Conservation (phyloP, 495 filamentous ascomycete genomes). For the Penicillium coprophilum region DNA sequence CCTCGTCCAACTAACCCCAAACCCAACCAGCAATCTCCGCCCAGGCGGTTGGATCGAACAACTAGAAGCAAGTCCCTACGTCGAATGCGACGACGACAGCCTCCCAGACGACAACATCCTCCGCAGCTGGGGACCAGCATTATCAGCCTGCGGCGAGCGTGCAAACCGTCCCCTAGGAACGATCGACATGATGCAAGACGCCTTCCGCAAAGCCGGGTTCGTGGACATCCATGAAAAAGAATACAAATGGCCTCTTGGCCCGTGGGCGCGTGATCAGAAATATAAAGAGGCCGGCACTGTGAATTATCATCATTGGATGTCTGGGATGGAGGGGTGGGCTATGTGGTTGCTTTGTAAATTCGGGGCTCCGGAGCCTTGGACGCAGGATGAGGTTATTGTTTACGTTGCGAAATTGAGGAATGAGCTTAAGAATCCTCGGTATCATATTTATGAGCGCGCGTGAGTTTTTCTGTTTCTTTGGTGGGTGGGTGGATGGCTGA, state of each 20-base stretch:
- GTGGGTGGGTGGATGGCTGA: background rate
- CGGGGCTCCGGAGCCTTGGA: slow-evolving; percentile 25
- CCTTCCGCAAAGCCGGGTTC: slow-evolving; percentile 34
- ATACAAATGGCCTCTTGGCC: slow-evolving; percentile 26
- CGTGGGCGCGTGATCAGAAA: slow-evolving; percentile 25
- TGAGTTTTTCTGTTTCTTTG: background rate
- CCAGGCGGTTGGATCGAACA: slow-evolving; percentile 58
- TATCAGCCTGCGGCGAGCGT: slow-evolving; percentile 19
- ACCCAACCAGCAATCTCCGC: slow-evolving; percentile 22
- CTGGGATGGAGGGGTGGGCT: slow-evolving; percentile 27
- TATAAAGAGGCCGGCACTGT: slow-evolving; percentile 24
- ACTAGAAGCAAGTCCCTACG: slow-evolving; percentile 44
- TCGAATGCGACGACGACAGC: slow-evolving; percentile 46
- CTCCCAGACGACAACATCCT: slow-evolving; percentile 32
- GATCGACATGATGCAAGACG: slow-evolving; percentile 20
- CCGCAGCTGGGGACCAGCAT: slow-evolving; percentile 17
- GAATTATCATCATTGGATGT: slow-evolving; percentile 25
- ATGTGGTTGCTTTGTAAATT: slow-evolving; percentile 31
- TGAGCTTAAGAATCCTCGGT: slow-evolving; percentile 25
- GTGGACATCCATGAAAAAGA: slow-evolving; percentile 22
- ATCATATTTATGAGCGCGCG: slow-evolving; percentile 24
- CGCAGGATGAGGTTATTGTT: slow-evolving; percentile 26
- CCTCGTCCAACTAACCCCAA: background rate
- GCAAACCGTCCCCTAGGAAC: slow-evolving; percentile 18
- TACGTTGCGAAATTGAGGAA: slow-evolving; percentile 22